Conservation (phyloP, 306 rosid genomes). For the cucumber (Cucumis sativus) region Cucumber_9930_V3 NC_026657.2:24068001-24068500, state of each 20-base stretch:
- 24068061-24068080: conserved; percentile 48
- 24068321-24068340: conserved; percentile 29
- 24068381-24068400: conserved; percentile 17
- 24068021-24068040: conserved; percentile 39
- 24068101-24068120: conserved; percentile 18
- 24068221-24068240: conserved; percentile 9
- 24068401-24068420: conserved; percentile 26
- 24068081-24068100: conserved; percentile 36
- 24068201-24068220: conserved; percentile 19
- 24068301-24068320: conserved; percentile 38
- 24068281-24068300: conserved; percentile 29
- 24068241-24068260: conserved; percentile 16
- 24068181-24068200: conserved; percentile 32
- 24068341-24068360: conserved; percentile 66
- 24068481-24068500: conserved; percentile 30
- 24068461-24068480: conserved; percentile 33
- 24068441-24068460: conserved; percentile 9
- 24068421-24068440: conserved; percentile 22
- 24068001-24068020: conserved; percentile 38
- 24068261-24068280: conserved; percentile 31
- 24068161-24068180: conserved; percentile 21
- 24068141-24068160: conserved; percentile 21
- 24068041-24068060: conserved; percentile 17
- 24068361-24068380: conserved; percentile 59
- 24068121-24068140: conserved; percentile 27